Conservation (phyloP, 352 stramenopile genomes). For the Phytophthora citrophthora region DNA sequence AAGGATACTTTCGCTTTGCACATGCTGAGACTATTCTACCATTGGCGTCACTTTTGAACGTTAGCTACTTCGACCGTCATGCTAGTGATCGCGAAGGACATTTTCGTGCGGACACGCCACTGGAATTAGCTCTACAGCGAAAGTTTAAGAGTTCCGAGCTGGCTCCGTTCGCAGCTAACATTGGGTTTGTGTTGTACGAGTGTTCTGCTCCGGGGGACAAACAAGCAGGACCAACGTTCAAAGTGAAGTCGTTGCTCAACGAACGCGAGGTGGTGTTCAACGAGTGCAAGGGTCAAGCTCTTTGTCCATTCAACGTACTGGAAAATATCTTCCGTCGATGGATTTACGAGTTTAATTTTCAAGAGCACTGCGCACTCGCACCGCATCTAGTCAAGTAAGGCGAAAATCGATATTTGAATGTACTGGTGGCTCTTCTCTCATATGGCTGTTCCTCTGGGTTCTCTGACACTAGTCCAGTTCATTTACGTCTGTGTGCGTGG, state of each 20-base stretch:
- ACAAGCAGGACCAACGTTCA: slow-evolving; percentile 22
- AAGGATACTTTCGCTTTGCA: slow-evolving; percentile 85
- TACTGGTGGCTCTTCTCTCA: background rate
- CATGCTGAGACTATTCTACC: slow-evolving; percentile 87
- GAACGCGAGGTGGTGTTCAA: slow-evolving; percentile 65
- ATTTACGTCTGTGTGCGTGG: slow-evolving; percentile 52
- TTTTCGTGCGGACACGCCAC: slow-evolving; percentile 63
- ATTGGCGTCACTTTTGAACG: slow-evolving; percentile 72
- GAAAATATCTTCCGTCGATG: slow-evolving; percentile 65
- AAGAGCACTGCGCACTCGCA: slow-evolving; percentile 47
- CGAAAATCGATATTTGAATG: background rate
- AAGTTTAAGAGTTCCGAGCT: slow-evolving; percentile 66
- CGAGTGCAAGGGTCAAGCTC: slow-evolving; percentile 43
- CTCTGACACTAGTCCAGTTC: slow-evolving; percentile 47
- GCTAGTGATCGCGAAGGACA: slow-evolving; percentile 61
- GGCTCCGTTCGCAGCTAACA: slow-evolving; percentile 81
- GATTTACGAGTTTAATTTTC: slow-evolving; percentile 78
- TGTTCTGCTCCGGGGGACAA: slow-evolving; percentile 33
- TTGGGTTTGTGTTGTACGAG: slow-evolving; percentile 83
- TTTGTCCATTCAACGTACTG: slow-evolving; percentile 67
- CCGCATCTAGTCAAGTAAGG: background rate
- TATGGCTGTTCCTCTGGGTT: background rate
- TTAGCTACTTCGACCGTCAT: slow-evolving; percentile 74
- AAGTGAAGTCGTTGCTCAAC: slow-evolving; percentile 70
- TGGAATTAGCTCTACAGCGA: slow-evolving; percentile 51